Evolutionary conservation across 1,139 yeast species (phyloP).

Genomic region (Suhomyces yuchorum): DNA sequence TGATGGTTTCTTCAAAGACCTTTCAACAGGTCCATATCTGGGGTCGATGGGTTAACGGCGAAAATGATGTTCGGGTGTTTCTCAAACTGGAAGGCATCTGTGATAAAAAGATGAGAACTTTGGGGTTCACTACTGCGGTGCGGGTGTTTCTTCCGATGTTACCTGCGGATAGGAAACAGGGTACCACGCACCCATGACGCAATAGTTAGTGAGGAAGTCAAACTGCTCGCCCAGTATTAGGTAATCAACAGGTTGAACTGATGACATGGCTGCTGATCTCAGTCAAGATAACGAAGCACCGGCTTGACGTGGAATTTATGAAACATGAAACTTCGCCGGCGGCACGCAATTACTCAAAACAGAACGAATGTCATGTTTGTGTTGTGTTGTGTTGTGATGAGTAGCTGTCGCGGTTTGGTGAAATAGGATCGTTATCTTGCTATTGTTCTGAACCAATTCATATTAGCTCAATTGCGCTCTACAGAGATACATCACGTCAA

Average conservation of each 20-base stretch:
- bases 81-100: neutral
- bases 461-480: neutral
- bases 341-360: too few relatives aligned
- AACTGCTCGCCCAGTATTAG: neutral
- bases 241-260: neutral
- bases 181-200: slow-evolving; percentile 2
- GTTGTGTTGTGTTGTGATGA: too few relatives aligned
- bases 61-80: slow-evolving; percentile 8
- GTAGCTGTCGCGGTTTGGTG: too few relatives aligned
- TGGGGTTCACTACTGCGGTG: neutral
- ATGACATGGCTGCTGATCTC: neutral
- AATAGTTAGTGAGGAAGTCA: neutral
- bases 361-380: too few relatives aligned
- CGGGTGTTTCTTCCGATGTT: neutral
- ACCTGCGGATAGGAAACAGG: neutral
- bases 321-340: too few relatives aligned
- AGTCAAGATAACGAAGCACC: too few relatives aligned
- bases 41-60: slow-evolving; percentile 1
- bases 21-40: neutral
- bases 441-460: too few relatives aligned
- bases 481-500: neutral
- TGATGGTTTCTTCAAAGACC: neutral
- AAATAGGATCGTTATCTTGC: too few relatives aligned
- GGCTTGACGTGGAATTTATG: too few relatives aligned
- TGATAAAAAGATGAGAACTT: neutral